phyloP scores from a whole-genome alignment of 805 yeast genomes.

The Myxozyma monticola region DNA sequence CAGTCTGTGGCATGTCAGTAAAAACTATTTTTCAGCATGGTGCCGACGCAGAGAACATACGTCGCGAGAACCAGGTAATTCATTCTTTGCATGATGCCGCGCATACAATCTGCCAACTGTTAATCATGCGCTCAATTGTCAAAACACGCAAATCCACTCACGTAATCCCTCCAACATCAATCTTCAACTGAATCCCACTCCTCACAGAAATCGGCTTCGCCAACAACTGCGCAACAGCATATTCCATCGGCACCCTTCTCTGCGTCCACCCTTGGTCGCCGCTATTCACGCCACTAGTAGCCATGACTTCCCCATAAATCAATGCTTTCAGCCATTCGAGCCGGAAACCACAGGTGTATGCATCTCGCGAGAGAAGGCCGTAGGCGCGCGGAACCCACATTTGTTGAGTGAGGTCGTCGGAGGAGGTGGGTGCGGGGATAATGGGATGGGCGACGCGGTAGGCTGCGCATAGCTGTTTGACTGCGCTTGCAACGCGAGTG shows the following conservation, averaged over 20 bases:
- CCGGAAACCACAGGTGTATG: slow-evolving; percentile 14
- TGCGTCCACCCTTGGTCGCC: neutral
- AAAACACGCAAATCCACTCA: slow-evolving; percentile 1
- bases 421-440: too few species aligned
- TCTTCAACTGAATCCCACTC: slow-evolving; percentile 6
- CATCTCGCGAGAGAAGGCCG: slow-evolving; percentile 23
- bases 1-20: slow-evolving; percentile 4
- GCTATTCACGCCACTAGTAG: neutral
- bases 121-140: neutral
- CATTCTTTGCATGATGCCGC: slow-evolving; percentile 18
- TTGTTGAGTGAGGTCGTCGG: too few species aligned
- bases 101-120: slow-evolving; percentile 15
- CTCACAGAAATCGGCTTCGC: slow-evolving; percentile 2
- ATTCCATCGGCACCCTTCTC: slow-evolving; percentile 26
- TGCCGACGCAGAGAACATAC: slow-evolving; percentile 12
- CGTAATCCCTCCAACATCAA: slow-evolving; percentile 14
- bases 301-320: slow-evolving; percentile 14
- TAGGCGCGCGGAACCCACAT: slow-evolving; percentile 31
- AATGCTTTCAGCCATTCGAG: slow-evolving; percentile 29
- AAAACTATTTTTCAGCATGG: neutral
- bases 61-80: slow-evolving; percentile 23
- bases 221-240: slow-evolving; percentile 21
- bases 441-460: too few species aligned
- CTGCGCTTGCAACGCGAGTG: slow-evolving; percentile 4
- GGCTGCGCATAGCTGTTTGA: slow-evolving; percentile 16